These are phyloP conservation scores for Lophiotrema nucula DNA, from an alignment of 495 filamentous ascomycete species.

Conservation along the genomic window DNA sequence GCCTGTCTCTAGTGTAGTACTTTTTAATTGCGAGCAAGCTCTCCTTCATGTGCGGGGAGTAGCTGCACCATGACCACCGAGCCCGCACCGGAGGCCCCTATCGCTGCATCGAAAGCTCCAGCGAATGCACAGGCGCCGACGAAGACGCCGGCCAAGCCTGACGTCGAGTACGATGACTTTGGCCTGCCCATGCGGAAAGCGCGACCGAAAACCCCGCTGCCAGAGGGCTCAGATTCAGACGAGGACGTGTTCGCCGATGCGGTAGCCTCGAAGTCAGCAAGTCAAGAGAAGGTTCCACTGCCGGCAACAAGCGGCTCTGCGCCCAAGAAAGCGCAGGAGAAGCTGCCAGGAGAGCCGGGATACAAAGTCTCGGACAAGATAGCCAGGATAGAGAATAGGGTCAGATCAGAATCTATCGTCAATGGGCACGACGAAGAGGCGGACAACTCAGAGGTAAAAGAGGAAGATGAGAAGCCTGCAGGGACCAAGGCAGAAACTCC, in stretches of 20 bases:
- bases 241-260: slow-evolving; percentile 24
- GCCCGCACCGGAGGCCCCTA: slow-evolving; percentile 12
- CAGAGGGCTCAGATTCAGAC: slow-evolving; percentile 21
- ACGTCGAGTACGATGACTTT: slow-evolving; percentile 41
- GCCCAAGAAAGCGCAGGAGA: not conserved
- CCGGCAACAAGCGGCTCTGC: not conserved
- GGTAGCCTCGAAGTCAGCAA: slow-evolving; percentile 3
- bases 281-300: slow-evolving; percentile 9
- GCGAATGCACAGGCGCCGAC: not conserved
- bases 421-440: not conserved
- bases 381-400: not conserved
- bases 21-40: not conserved
- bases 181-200: slow-evolving; percentile 38
- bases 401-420: not conserved
- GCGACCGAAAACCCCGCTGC: slow-evolving; percentile 9
- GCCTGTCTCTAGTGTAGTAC: not conserved
- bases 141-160: not conserved
- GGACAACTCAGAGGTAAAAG: not conserved
- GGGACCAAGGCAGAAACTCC: not conserved
- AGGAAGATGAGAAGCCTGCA: not conserved
- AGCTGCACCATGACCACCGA: slow-evolving; percentile 26
- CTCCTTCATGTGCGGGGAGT: slow-evolving; percentile 24
- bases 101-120: not conserved
- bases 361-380: no score
- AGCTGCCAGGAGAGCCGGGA: not conserved